Evolutionary conservation across 179 eudicot species (phyloP).

Genomic region (Actinidia chinensis): DNA sequence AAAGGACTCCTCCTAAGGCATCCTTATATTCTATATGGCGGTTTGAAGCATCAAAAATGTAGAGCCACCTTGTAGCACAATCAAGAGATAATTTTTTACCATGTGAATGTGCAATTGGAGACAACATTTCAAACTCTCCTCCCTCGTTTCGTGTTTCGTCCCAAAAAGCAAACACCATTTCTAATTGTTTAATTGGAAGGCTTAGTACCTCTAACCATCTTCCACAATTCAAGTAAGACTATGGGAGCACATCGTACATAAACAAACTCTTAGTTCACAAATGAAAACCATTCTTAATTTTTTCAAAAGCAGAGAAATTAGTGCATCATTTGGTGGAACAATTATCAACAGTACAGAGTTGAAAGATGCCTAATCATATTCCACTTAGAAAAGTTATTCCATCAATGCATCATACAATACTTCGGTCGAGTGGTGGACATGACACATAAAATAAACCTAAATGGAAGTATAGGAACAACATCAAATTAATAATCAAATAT

Average conservation of each 20-base stretch:
- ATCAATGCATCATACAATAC: slow-evolving; percentile 2
- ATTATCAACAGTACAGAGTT: background rate
- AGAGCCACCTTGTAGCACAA: background rate
- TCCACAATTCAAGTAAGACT: slow-evolving; percentile 3
- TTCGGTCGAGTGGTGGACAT: background rate
- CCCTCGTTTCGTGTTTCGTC: background rate
- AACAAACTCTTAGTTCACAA: background rate
- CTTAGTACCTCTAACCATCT: background rate
- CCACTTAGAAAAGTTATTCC: background rate
- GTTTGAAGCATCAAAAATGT: background rate
- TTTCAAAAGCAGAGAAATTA: background rate
- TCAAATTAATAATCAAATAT: background rate
- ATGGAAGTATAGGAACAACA: background rate
- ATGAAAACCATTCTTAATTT: background rate
- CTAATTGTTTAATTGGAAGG: background rate
- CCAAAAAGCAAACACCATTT: background rate
- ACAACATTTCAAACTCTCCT: background rate
- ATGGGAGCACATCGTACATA: background rate
- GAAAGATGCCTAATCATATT: background rate
- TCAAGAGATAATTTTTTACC: background rate
- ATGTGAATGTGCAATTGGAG: background rate
- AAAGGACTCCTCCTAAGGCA: background rate
- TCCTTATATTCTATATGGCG: background rate
- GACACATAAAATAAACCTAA: slow-evolving; percentile 3
- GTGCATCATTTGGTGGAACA: background rate